phyloP scores from a whole-genome alignment of 345 rosid genomes.

The Salix dunnii region DNA sequence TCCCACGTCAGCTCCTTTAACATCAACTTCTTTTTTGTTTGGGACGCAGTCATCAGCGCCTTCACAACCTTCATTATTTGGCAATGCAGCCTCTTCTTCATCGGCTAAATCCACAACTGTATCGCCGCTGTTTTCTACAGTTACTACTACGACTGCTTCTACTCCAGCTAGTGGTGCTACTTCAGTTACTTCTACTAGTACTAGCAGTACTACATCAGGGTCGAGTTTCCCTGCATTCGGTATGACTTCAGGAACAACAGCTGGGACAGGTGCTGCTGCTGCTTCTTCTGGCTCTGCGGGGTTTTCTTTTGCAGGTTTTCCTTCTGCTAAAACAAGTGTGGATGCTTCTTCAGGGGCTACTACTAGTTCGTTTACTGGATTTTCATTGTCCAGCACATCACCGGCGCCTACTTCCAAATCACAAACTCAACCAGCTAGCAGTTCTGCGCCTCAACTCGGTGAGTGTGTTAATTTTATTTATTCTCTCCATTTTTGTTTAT shows the following conservation, averaged over 20 bases:
- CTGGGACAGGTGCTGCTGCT: slow-evolving; percentile 29
- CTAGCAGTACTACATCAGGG: slow-evolving; percentile 33
- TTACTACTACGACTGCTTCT: slow-evolving; percentile 32
- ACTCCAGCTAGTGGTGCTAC: slow-evolving; percentile 37
- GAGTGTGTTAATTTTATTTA: slow-evolving; percentile 31
- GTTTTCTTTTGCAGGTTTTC: slow-evolving; percentile 45
- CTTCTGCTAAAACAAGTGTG: slow-evolving; percentile 28
- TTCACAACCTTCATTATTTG: background rate
- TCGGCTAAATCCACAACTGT: background rate
- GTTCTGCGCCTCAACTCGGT: slow-evolving; percentile 50
- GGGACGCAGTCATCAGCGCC: background rate
- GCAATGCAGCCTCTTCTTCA: slow-evolving; percentile 1
- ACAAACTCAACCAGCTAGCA: slow-evolving; percentile 40
- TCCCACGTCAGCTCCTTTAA: background rate
- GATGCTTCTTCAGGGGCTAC: slow-evolving; percentile 46
- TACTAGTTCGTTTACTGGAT: slow-evolving; percentile 57
- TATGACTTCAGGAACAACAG: slow-evolving; percentile 23
- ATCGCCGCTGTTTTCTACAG: background rate
- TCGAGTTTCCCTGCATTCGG: slow-evolving; percentile 45
- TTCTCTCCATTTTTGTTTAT: background rate
- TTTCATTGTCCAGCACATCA: slow-evolving; percentile 50
- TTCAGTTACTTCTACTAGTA: slow-evolving; percentile 37
- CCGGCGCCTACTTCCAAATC: slow-evolving; percentile 47
- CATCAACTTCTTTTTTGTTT: background rate
- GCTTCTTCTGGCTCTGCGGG: slow-evolving; percentile 32